Conservation (phyloP, 163 green algal species). For the Chloromonas sp. region DNA sequence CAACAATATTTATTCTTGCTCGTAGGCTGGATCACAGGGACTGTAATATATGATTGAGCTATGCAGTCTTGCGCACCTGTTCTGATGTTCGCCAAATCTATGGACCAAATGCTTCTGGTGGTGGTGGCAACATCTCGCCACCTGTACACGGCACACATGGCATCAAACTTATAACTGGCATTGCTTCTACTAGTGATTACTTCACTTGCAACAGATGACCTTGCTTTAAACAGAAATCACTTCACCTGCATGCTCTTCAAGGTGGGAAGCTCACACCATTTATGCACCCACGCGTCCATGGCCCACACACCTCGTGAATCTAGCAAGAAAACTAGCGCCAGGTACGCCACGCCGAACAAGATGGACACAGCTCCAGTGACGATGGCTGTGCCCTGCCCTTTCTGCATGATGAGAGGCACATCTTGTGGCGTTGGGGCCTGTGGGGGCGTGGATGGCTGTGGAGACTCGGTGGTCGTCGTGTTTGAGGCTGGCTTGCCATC, state of each 20-base stretch:
- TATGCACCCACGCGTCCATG: too few species aligned
- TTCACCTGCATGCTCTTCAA: background rate
- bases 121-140: conserved; percentile 65
- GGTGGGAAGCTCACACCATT: conserved; percentile 10
- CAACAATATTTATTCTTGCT: too few species aligned
- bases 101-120: conserved; percentile 68
- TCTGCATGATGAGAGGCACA: conserved; percentile 29
- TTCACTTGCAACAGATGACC: background rate
- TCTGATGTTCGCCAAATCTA: conserved; percentile 10
- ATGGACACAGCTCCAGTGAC: conserved; percentile 77
- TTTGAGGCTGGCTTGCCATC: too few species aligned
- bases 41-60: too few species aligned
- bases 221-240: background rate
- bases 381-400: conserved; percentile 74
- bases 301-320: conserved; percentile 50
- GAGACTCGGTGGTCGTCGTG: too few species aligned
- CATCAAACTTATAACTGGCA: background rate
- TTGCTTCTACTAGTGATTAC: background rate
- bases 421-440: background rate
- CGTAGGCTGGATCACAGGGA: background rate
- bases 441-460: too few species aligned
- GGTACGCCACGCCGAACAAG: conserved; percentile 72
- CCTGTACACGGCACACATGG: too few species aligned
- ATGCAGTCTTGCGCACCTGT: background rate
- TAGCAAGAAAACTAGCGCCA: conserved; percentile 62